A percentile compares a stretch with the other conserved stretches of the same genome.
phyloP scores from a whole-genome alignment of 2,329 filamentous ascomycete species.

The Aspergillus intermedius region DNA sequence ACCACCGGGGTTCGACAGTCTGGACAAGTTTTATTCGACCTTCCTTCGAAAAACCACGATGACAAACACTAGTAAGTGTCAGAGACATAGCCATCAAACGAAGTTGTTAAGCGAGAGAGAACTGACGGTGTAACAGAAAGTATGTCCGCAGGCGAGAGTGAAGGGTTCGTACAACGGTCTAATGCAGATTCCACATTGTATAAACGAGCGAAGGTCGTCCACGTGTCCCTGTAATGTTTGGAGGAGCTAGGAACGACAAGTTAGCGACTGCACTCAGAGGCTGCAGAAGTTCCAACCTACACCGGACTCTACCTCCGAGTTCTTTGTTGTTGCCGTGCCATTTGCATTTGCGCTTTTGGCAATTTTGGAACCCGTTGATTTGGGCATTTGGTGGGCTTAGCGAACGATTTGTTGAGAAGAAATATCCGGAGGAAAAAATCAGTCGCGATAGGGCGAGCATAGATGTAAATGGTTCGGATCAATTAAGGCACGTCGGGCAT shows the following conservation, averaged over 20 bases:
- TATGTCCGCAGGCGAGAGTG: slow-evolving; percentile 62
- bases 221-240: slow-evolving; percentile 49
- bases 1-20: slow-evolving; percentile 58
- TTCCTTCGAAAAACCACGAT: slow-evolving; percentile 50
- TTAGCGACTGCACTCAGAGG: slow-evolving; percentile 4
- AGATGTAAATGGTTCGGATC: background rate
- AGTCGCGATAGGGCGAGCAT: background rate
- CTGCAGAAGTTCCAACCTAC: slow-evolving; percentile 15
- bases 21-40: slow-evolving; percentile 59
- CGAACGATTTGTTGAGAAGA: background rate
- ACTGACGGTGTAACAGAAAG: slow-evolving; percentile 62
- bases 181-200: slow-evolving; percentile 64
- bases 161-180: slow-evolving; percentile 64
- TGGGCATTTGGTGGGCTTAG: background rate
- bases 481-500: background rate
- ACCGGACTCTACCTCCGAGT: slow-evolving; percentile 20
- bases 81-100: slow-evolving; percentile 9
- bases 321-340: slow-evolving; percentile 5
- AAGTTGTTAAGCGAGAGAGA: background rate
- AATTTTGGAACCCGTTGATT: background rate
- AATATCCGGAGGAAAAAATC: background rate
- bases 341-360: slow-evolving; percentile 6
- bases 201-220: slow-evolving; percentile 52
- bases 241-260: slow-evolving; percentile 25
- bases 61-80: slow-evolving; percentile 46